Evolutionary conservation across 371 early-diverging fungal species (phyloP).

Genomic region (Mortierella sp.): DNA sequence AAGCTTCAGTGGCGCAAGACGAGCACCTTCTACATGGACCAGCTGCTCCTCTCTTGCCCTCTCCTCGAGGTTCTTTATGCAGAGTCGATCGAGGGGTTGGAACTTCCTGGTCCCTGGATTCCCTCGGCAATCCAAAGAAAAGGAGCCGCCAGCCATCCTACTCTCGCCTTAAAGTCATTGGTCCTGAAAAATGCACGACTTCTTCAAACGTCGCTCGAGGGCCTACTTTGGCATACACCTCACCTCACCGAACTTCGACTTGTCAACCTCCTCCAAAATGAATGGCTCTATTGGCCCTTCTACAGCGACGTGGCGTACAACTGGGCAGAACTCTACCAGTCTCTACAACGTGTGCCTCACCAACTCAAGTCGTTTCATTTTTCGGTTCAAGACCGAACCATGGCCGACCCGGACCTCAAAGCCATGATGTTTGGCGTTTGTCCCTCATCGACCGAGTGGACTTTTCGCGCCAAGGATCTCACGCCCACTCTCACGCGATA

Average conservation of each 20-base stretch:
- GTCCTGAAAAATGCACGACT: not conserved
- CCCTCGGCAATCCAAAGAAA: not conserved
- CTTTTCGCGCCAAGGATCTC: slow-evolving; percentile 3
- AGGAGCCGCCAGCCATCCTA: not conserved
- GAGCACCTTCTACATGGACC: slow-evolving; percentile 3
- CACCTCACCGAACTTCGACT: not conserved
- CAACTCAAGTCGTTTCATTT: not conserved
- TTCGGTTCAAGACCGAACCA: not conserved
- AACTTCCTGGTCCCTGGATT: slow-evolving; percentile 2
- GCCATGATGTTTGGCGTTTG: not conserved
- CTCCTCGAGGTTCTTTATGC: slow-evolving; percentile 2
- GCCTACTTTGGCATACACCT: not conserved
- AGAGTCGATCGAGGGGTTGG: not conserved
- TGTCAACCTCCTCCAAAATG: not conserved
- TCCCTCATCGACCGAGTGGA: slow-evolving; percentile 1
- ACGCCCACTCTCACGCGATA: not conserved
- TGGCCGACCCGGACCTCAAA: not conserved
- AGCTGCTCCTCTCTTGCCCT: not conserved
- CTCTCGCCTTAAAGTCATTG: not conserved
- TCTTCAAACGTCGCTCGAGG: not conserved
- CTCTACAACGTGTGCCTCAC: not conserved
- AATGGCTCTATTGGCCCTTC: slow-evolving; percentile 8
- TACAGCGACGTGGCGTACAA: not conserved
- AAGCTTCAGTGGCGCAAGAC: slow-evolving; percentile 12
- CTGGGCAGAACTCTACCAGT: not conserved